Evolutionary conservation across 2,329 filamentous ascomycete species (phyloP), one percentile per base, ranked within the genome.

Genomic region (Fusarium robinianum): DNA sequence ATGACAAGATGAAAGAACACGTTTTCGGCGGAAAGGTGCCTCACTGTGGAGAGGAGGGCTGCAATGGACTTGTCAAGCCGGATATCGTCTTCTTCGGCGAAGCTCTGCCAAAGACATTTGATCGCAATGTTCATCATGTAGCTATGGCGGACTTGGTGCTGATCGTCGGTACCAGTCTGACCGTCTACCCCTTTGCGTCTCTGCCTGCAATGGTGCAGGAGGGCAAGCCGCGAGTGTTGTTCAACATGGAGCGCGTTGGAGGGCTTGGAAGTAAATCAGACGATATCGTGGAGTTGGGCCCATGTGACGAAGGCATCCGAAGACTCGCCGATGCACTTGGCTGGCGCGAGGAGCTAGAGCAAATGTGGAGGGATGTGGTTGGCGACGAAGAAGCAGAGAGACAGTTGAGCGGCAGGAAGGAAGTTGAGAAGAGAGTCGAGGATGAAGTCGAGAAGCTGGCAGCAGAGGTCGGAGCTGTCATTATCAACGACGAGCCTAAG

Each of bases 71-170:
- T 3, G 89, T 96, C 24, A 96, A 96, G 70, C 91, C 91, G 0
- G 89, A 96, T 60, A 96, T 96, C 63, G 90, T 95, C 22, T 96
- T 96, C 71, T 96, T 96, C 58, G 90, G 90, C 36, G 90, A 91
- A 65, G 68, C 79, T 1, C 69, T 91, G 3, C 71, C 72, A 1
- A 57, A 62, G 25, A 50, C 53, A 0, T 74, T 74, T 41, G 58
- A 63, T 1, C 51, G 65, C 15, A 65, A 70, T 17, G 57, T 63
- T 7, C 49, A 72, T 26, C 67, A 85, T 9, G 78, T 81, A 0
- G 70, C 69, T 2, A 69, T 78, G 58, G 87, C 89, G 1, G 90
- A 96, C 63, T 70, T 96, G 3, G 80, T 86, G 27, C 85, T 97
- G 38, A 78, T 96, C 15, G 84, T 96, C 74, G 94, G 94, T 2